Conservation (phyloP, 805 yeast genomes). For the Yamadazyma olivae region DNA sequence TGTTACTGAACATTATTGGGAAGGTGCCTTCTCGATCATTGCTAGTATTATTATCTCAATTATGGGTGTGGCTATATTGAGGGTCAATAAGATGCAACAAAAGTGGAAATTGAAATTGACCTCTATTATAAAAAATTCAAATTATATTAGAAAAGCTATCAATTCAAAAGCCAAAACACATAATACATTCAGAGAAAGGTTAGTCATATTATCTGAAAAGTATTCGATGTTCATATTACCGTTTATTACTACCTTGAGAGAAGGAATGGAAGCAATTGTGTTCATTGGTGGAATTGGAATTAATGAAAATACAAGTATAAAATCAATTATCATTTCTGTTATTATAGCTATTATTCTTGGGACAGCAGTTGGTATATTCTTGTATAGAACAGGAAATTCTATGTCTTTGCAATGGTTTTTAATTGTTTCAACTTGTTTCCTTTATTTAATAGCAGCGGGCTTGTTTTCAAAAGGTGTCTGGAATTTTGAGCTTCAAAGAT, state of each 20-base stretch:
- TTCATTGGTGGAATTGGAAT: slow-evolving; percentile 84
- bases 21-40: slow-evolving; percentile 41
- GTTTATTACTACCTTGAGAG: slow-evolving; percentile 80
- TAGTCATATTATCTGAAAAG: slow-evolving; percentile 21
- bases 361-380: slow-evolving; percentile 55
- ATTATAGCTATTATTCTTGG: slow-evolving; percentile 60
- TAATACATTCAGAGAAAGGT: slow-evolving; percentile 2
- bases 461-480: slow-evolving; percentile 83
- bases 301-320: slow-evolving; percentile 31
- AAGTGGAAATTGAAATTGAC: slow-evolving; percentile 43
- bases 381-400: slow-evolving; percentile 78
- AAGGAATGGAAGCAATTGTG: slow-evolving; percentile 89
- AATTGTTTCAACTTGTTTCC: slow-evolving; percentile 71
- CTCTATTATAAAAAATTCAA: slow-evolving; percentile 20
- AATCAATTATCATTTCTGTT: slow-evolving; percentile 53
- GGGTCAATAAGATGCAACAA: slow-evolving; percentile 42
- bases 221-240: slow-evolving; percentile 53
- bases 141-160: slow-evolving; percentile 18
- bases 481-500: slow-evolving; percentile 80
- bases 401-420: slow-evolving; percentile 73
- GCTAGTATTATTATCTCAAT: slow-evolving; percentile 44
- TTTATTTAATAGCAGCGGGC: slow-evolving; percentile 85
- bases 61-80: slow-evolving; percentile 44
- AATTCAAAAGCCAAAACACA: slow-evolving; percentile 2
- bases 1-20: slow-evolving; percentile 47